phyloP scores from a whole-genome alignment of 805 yeast genomes.

The Hanseniaspora clermontiae region DNA sequence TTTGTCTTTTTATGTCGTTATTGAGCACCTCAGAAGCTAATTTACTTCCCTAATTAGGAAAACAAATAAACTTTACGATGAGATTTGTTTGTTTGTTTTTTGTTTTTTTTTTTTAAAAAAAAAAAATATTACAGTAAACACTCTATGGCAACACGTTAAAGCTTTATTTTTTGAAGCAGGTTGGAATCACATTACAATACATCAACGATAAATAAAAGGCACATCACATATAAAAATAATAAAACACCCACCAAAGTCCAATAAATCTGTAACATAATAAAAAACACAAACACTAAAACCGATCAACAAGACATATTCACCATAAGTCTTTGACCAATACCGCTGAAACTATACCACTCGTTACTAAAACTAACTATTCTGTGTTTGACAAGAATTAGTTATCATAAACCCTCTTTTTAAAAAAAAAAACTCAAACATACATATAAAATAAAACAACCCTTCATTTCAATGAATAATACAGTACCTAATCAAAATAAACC shows the following conservation, averaged over 20 bases:
- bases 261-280: background rate
- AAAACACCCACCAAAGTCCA: background rate
- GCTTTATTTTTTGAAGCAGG: too few relatives aligned
- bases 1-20: background rate
- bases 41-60: constrained; percentile 9
- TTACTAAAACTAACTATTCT: background rate
- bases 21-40: background rate
- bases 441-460: too few relatives aligned
- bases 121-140: background rate
- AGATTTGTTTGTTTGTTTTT: background rate
- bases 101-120: background rate
- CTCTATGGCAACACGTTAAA: background rate
- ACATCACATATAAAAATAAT: too few relatives aligned
- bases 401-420: too few relatives aligned
- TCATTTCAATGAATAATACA: background rate
- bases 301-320: background rate
- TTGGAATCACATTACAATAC: too few relatives aligned
- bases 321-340: too few relatives aligned
- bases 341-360: background rate
- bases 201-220: too few relatives aligned
- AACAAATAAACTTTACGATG: background rate
- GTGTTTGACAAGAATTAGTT: background rate
- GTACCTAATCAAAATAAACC: background rate
- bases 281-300: background rate
- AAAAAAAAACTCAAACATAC: too few relatives aligned